Evolutionary conservation across 140 eudicot genomes (phyloP), one percentile per base, ranked within the genome.

Genomic region (Senecio squalidus): DNA sequence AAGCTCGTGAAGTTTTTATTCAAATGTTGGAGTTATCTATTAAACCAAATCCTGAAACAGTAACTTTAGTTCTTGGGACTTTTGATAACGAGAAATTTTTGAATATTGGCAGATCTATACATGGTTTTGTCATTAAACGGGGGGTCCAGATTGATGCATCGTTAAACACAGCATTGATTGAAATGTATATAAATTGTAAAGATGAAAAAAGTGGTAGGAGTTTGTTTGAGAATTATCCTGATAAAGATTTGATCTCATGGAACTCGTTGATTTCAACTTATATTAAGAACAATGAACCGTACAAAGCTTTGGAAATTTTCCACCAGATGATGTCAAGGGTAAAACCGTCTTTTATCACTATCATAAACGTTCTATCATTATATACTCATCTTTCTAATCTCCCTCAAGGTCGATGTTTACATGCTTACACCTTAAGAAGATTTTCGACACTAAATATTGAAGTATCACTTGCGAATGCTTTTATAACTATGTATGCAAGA

Each of bases 401-500:
- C 52, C 78, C 83, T 62, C 77, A 68, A 66, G 92, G 84, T 23
- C 63, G 68, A 60, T 80, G 76, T 59, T 59, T 79, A 58, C 86
- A 83, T 58, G 86, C 84, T 33, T 79, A 69, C 50, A 54, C 79
- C 4, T 30, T 71, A 51, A 55, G 86, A 53, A 55, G 80, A 44
- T 62, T 60, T 18, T 59, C 52, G 18, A 66, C 60, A 2, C 20
- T 74, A 20, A 69, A 74, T 56, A 52, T 38, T 39, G 73, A 80
- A 43, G 28, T 73, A 34, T 44, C 77, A 9, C 76, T 83, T 40
- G 74, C 45, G 9, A 83, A 79, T 70, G 74, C 83, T 14, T 58
- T 83, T 47, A 38, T 83, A 61, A 75, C 83, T 34, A 73, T 79
- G 91, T 83, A 83, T 62, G 78, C 81, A 31, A 83, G 83, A 58